These are phyloP conservation scores for Tetrapisispora phaffii DNA, from an alignment of 805 yeast species.

Conservation along the genomic window DNA sequence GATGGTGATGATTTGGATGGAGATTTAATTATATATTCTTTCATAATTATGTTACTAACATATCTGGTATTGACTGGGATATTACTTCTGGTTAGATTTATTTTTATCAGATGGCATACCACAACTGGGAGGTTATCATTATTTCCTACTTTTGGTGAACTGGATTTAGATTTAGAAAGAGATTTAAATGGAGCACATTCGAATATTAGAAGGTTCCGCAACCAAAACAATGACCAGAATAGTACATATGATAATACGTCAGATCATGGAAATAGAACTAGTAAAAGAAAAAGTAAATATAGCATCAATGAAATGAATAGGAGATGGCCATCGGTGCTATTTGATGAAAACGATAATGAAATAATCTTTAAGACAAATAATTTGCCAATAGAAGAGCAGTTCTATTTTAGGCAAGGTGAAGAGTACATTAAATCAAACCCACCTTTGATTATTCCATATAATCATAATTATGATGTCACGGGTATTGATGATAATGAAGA, in stretches of 20 bases:
- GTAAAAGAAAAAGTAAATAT: slow-evolving; percentile 2
- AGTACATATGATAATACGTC: neutral
- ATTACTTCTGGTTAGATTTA: slow-evolving; percentile 8
- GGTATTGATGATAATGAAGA: slow-evolving; percentile 26
- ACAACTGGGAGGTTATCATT: slow-evolving; percentile 5
- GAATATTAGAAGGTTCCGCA: neutral
- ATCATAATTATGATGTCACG: slow-evolving; percentile 23
- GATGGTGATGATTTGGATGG: slow-evolving; percentile 1
- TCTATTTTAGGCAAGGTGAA: slow-evolving; percentile 34
- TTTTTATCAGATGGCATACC: slow-evolving; percentile 7
- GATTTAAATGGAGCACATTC: neutral
- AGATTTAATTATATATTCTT: slow-evolving; percentile 1
- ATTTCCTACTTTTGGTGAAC: slow-evolving; percentile 1
- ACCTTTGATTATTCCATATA: slow-evolving; percentile 34
- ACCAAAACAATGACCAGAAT: neutral
- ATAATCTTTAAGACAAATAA: slow-evolving; percentile 52
- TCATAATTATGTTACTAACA: slow-evolving; percentile 9
- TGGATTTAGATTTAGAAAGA: neutral
- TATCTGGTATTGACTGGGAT: slow-evolving; percentile 8
- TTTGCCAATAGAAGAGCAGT: slow-evolving; percentile 38
- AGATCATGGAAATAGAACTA: neutral
- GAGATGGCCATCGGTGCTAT: slow-evolving; percentile 46
- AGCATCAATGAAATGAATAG: slow-evolving; percentile 8
- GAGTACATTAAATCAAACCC: slow-evolving; percentile 31
- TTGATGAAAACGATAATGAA: slow-evolving; percentile 42